Percentiles rank a stretch among this genome's conserved stretches.
phyloP scores from a whole-genome alignment of 108 stramenopile genomes.

The Fistulifera pelliculosa region DNA sequence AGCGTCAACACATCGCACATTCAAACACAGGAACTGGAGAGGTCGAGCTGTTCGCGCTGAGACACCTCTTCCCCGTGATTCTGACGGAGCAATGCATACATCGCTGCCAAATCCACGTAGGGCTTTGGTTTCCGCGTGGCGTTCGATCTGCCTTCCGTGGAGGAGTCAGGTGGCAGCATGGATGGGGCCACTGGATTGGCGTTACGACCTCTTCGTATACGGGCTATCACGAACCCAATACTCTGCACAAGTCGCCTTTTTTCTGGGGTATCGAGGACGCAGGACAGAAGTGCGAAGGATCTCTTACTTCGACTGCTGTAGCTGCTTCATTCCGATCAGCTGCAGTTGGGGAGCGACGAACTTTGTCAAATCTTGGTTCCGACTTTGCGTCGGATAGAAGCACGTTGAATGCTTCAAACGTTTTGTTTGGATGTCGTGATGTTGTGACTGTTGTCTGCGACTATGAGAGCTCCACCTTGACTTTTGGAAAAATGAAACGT shows the following conservation, averaged over 20 bases:
- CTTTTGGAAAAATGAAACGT: constrained; percentile 29
- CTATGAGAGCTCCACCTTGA: constrained; percentile 22
- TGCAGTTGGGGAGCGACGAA: background rate
- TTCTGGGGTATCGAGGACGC: constrained; percentile 47
- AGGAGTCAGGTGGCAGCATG: constrained; percentile 17
- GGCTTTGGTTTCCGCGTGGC: constrained; percentile 32
- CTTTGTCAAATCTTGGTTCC: constrained; percentile 5
- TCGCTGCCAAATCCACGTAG: constrained; percentile 7
- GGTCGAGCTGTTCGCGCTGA: constrained; percentile 22
- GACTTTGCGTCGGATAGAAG: constrained; percentile 13
- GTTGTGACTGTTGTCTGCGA: constrained; percentile 34
- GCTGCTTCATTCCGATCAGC: constrained; percentile 6
- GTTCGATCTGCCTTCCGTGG: constrained; percentile 26
- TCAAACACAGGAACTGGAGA: constrained; percentile 28
- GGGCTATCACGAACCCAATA: constrained; percentile 25
- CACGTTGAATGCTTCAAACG: constrained; percentile 19
- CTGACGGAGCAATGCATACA: background rate
- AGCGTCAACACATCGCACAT: constrained; percentile 17
- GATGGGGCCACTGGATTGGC: constrained; percentile 46
- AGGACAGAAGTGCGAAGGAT: constrained; percentile 34
- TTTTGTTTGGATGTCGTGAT: constrained; percentile 33
- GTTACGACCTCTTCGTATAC: constrained; percentile 36
- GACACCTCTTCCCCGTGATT: constrained; percentile 16
- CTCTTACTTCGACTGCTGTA: background rate
- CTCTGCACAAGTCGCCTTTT: constrained; percentile 30